These are phyloP conservation scores for Ophiostoma australiae DNA, from an alignment of 2,329 filamentous ascomycete species.

Conservation along the genomic window DNA sequence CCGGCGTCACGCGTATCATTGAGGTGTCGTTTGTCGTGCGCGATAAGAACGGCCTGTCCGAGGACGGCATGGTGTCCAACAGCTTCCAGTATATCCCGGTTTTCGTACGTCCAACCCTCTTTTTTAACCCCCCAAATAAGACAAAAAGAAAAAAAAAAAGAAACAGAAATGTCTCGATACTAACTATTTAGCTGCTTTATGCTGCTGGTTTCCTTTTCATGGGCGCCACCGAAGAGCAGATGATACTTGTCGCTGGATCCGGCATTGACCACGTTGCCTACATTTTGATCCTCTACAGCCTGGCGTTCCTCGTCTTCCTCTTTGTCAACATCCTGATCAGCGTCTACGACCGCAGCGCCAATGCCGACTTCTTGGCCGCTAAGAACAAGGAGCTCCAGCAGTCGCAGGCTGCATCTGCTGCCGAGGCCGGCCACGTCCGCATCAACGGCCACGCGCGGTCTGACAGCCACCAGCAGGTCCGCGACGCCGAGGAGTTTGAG, in stretches of 20 bases:
- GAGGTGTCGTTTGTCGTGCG: constrained; percentile 84
- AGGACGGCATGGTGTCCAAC: constrained; percentile 65
- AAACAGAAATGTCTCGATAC: constrained; percentile 40
- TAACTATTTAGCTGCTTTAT: constrained; percentile 56
- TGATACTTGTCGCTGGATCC: constrained; percentile 67
- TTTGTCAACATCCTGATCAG: constrained; percentile 82
- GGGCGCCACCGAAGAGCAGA: constrained; percentile 95
- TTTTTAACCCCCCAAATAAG: background rate
- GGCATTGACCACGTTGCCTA: constrained; percentile 87
- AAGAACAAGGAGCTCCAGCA: constrained; percentile 21
- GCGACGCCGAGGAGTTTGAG: constrained; percentile 89
- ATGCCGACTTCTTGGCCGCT: constrained; percentile 31
- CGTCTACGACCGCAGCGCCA: constrained; percentile 65
- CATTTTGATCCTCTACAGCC: constrained; percentile 82
- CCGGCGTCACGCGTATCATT: constrained; percentile 75
- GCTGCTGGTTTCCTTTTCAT: constrained; percentile 95
- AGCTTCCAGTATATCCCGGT: constrained; percentile 52
- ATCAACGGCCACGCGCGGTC: constrained; percentile 37
- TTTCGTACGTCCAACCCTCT: constrained; percentile 33
- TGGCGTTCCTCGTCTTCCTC: constrained; percentile 86
- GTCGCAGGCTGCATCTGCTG: background rate
- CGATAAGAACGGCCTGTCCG: constrained; percentile 61
- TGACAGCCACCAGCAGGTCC: constrained; percentile 55
- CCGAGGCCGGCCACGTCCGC: background rate
- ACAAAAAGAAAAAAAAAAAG: no score